Conservation (phyloP, 2,329 filamentous ascomycete genomes). For the Hypoxylon sp. region DNA sequence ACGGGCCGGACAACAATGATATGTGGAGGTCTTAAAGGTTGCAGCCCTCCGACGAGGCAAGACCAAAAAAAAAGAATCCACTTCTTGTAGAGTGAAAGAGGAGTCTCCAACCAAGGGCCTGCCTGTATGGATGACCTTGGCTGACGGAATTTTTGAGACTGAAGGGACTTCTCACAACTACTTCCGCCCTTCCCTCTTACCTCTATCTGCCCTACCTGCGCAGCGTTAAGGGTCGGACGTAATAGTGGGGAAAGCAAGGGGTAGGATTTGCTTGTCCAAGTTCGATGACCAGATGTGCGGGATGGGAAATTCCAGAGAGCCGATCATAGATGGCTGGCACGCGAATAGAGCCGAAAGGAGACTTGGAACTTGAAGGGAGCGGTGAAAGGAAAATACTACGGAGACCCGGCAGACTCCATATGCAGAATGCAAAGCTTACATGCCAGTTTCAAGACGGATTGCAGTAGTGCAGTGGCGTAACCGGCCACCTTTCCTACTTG, state of each 20-base stretch:
- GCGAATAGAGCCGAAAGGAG: slow-evolving; percentile 27
- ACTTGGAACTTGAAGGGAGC: slow-evolving; percentile 27
- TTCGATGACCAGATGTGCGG: slow-evolving; percentile 21
- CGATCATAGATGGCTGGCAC: slow-evolving; percentile 41
- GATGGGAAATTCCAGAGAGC: slow-evolving; percentile 28
- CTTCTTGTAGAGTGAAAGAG: slow-evolving; percentile 26
- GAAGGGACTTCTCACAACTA: slow-evolving; percentile 16
- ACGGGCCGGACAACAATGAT: slow-evolving; percentile 35
- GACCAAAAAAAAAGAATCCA: slow-evolving; percentile 42
- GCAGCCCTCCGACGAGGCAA: slow-evolving; percentile 45
- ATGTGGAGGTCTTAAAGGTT: slow-evolving; percentile 44
- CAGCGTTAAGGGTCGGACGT: slow-evolving; percentile 28
- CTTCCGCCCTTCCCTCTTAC: slow-evolving; percentile 18
- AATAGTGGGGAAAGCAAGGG: slow-evolving; percentile 45
- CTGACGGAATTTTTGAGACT: slow-evolving; percentile 37
- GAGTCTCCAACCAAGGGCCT: slow-evolving; percentile 33
- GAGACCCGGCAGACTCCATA: slow-evolving; percentile 36
- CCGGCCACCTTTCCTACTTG: slow-evolving; percentile 41
- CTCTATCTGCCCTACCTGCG: slow-evolving; percentile 16
- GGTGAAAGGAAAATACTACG: slow-evolving; percentile 41
- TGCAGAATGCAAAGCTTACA: slow-evolving; percentile 41
- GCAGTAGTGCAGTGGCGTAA: slow-evolving; percentile 48
- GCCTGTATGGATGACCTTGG: slow-evolving; percentile 35
- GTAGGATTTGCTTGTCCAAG: slow-evolving; percentile 22
- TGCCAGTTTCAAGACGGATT: slow-evolving; percentile 41